Percentiles rank a stretch among this genome's conserved stretches.
These are phyloP conservation scores for Paecilomyces sp. DNA, from an alignment of 2,329 filamentous ascomycete species.

Conservation along the genomic window DNA sequence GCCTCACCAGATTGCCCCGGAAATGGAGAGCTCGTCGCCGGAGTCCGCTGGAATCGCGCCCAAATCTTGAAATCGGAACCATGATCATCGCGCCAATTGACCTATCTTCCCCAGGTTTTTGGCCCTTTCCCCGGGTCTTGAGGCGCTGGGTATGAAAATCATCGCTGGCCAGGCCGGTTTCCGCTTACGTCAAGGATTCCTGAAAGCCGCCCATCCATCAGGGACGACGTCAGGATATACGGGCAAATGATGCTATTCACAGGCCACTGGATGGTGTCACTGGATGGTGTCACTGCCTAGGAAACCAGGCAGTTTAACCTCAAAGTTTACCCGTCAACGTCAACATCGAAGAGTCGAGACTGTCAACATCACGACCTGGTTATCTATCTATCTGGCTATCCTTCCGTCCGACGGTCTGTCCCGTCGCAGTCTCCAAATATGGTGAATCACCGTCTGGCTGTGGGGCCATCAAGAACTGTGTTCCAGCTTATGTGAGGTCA, in stretches of 20 bases:
- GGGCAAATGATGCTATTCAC: background rate
- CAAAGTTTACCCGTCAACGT: background rate
- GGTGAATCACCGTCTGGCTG: background rate
- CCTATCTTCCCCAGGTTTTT: background rate
- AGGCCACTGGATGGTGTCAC: background rate
- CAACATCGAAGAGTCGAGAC: background rate
- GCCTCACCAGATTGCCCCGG: background rate
- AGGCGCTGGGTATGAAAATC: background rate
- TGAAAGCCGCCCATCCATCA: background rate
- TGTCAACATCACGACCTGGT: background rate
- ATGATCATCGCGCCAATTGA: background rate
- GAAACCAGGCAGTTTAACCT: background rate
- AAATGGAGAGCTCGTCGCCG: background rate
- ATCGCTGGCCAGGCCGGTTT: background rate
- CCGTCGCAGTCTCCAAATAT: background rate
- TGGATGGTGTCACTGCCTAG: background rate
- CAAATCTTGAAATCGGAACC: background rate
- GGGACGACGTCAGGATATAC: background rate
- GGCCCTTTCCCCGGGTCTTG: background rate
- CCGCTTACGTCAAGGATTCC: background rate
- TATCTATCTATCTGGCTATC: background rate
- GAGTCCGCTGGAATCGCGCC: background rate
- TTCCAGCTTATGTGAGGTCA: constrained; percentile 1
- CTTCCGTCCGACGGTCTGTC: background rate
- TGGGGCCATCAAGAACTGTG: background rate